Base-by-base conservation (phyloP, 2,329 filamentous ascomycete genomes). In the Zopfia rhizophila region DNA sequence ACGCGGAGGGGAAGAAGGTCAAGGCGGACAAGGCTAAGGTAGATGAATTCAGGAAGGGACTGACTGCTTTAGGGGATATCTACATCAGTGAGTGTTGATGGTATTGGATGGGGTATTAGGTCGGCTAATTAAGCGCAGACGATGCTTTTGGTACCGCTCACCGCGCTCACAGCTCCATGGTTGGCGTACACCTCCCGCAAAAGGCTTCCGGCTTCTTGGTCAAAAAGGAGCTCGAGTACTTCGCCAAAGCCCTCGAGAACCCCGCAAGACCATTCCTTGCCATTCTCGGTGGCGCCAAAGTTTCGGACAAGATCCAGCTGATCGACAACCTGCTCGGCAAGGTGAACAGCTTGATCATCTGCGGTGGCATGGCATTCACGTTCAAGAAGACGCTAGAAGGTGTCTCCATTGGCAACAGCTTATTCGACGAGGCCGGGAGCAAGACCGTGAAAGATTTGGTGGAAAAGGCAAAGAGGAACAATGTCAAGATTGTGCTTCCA, bases 151-250 rank as follows among this genome's bases (percentile, higher is more conserved):
- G 94, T 75, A 99, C 94, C 53, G 94, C 94, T 51, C 94, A 99
- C 82, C 91, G 94, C 74, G 94, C 90, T 36, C 94, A 99, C 85
- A 97, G 91, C 76, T 97, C 93, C 75, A 99, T 99, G 94, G 94
- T 99, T 66, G 94, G 94, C 68, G 84, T 97, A 56, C 86, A 97
- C 60, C 88, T 99, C 36, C 92, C 93, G 62, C 91, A 97, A 76
- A 97, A 96, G 82, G 94, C 94, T 7, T 90, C 93, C 45, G 94
- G 94, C 55, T 99, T 97, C 87, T 86, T 99, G 69, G 91, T 99
- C 83, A 99, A 99, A 89, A 99, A 97, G 83, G 94, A 99, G 79
- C 89, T 99, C 55, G 94, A 99, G 73, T 99, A 99, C 87, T 99
- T 99, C 72, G 94, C 94, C 58, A 85, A 97, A 81, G 94, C 91